Conservation (phyloP, 495 filamentous ascomycete species). For the Trichoderma asperelloides region DNA sequence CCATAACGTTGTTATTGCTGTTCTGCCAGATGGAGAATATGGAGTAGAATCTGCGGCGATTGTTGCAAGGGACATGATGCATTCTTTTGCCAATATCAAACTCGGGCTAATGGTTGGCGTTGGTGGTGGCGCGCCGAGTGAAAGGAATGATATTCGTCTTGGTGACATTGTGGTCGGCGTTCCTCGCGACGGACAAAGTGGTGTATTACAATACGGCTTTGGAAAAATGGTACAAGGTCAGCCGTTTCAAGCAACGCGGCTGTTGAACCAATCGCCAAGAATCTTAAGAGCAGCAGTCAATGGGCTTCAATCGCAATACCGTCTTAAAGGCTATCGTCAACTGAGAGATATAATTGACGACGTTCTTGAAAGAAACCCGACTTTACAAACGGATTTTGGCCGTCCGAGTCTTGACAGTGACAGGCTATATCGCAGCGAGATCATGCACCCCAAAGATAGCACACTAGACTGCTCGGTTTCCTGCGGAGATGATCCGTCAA, state of each 20-base stretch:
- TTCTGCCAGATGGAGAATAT: constrained; percentile 28
- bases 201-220: constrained; percentile 25
- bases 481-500: background rate
- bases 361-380: constrained; percentile 16
- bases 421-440: constrained; percentile 20
- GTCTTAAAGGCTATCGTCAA: constrained; percentile 14
- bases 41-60: constrained; percentile 27
- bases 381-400: constrained; percentile 19
- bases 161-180: constrained; percentile 22
- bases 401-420: constrained; percentile 20
- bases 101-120: constrained; percentile 41
- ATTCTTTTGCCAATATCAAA: constrained; percentile 31
- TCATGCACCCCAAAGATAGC: constrained; percentile 19
- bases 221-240: constrained; percentile 20
- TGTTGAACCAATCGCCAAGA: constrained; percentile 27
- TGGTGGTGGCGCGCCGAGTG: constrained; percentile 30
- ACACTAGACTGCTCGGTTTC: background rate
- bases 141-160: constrained; percentile 24
- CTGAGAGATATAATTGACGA: constrained; percentile 19
- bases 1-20: constrained; percentile 34
- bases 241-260: constrained; percentile 20
- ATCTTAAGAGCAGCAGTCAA: constrained; percentile 17
- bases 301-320: constrained; percentile 13
- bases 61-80: constrained; percentile 27
- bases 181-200: constrained; percentile 12